Percentiles rank a stretch among this genome's conserved stretches.
phyloP scores from a whole-genome alignment of 176 grass and related monocot species.

The Aegilops longissima region DNA sequence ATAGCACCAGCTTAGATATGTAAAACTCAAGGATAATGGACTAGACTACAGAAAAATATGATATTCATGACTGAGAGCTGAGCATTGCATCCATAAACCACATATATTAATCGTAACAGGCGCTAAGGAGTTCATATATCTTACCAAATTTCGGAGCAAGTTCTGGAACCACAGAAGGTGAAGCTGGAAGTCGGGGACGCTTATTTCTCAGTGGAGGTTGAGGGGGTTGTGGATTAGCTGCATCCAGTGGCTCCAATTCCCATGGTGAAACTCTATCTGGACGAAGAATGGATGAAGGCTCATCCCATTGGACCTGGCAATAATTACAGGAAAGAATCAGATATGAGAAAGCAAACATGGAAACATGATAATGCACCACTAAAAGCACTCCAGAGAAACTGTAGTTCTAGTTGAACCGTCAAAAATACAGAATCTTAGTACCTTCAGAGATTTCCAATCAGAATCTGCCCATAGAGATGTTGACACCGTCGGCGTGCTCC shows the following conservation, averaged over 20 bases:
- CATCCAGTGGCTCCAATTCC: conserved; percentile 79
- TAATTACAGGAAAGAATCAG: conserved; percentile 16
- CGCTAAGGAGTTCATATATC: conserved; percentile 11
- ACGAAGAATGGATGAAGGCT: conserved; percentile 68
- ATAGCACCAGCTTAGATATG: conserved; percentile 28
- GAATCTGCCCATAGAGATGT: conserved; percentile 74
- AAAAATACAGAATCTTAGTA: conserved; percentile 35
- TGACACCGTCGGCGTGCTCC: conserved; percentile 44
- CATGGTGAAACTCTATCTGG: conserved; percentile 89
- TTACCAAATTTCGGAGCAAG: conserved; percentile 62
- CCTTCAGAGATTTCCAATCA: conserved; percentile 95
- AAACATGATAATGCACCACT: conserved; percentile 22
- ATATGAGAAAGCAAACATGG: conserved; percentile 8
- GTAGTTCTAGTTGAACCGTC: background rate
- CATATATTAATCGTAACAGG: conserved; percentile 11
- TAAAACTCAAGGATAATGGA: background rate
- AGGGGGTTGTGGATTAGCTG: conserved; percentile 45
- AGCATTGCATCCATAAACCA: background rate
- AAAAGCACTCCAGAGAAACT: background rate
- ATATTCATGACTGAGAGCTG: conserved; percentile 18
- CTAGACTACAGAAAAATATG: conserved; percentile 2
- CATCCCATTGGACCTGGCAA: conserved; percentile 94
- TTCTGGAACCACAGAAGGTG: conserved; percentile 51
- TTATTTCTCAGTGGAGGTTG: conserved; percentile 66
- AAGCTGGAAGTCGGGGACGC: conserved; percentile 56